phyloP scores from a whole-genome alignment of 2,329 filamentous ascomycete species.

The Colletotrichum simmondsii region DNA sequence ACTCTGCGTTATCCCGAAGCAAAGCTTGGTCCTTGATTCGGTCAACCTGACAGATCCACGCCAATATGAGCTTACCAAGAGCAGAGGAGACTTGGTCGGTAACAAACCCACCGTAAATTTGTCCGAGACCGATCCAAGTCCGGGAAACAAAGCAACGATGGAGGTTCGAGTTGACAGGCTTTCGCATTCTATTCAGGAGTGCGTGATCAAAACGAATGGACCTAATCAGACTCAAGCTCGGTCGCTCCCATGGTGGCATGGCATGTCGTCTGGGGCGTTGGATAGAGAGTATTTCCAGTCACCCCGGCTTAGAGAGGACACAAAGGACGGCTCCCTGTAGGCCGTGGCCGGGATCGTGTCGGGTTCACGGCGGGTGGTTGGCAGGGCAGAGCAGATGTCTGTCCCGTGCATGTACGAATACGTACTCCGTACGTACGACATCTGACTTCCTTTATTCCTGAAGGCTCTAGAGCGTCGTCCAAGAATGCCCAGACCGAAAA shows the following conservation, averaged over 20 bases:
- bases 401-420: not conserved
- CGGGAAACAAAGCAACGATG: not conserved
- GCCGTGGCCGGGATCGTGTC: not conserved
- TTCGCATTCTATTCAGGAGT: constrained; percentile 2
- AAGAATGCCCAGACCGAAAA: constrained; percentile 7
- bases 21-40: not conserved
- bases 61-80: constrained; percentile 2
- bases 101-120: not conserved
- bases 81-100: not conserved
- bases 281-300: not conserved
- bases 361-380: not conserved
- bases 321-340: not conserved
- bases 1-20: not conserved
- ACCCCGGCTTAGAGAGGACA: not conserved
- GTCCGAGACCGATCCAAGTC: not conserved
- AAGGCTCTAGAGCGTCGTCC: not conserved
- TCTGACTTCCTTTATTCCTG: not conserved
- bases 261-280: not conserved
- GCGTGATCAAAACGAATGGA: not conserved
- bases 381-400: not conserved
- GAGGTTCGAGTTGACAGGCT: not conserved
- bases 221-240: constrained; percentile 16
- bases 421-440: not conserved
- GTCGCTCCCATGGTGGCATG: not conserved
- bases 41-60: not conserved